Base-by-base conservation (phyloP, 2,329 filamentous ascomycete genomes). In the Coniochaeta pulveracea region DNA sequence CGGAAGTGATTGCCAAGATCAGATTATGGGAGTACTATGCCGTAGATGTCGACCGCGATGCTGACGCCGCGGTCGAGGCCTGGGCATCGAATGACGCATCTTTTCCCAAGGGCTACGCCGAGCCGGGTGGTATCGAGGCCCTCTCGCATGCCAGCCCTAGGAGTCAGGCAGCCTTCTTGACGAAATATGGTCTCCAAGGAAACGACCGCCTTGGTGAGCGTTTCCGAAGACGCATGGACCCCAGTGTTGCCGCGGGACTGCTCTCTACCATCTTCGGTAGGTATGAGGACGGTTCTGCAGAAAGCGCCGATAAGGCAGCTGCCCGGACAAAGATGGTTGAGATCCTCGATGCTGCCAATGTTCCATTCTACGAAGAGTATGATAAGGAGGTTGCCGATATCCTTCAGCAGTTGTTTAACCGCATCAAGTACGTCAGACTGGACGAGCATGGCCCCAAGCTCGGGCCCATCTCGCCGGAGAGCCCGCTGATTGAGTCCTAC, bases 11-110 rank as follows among this genome's bases (percentile, higher is more conserved):
- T 48, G 72, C 73, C 17, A 69, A 74, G 25, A 74, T 89, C 39
- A 78, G 78, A 31, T 68, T 98, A 2, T 98, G 91, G 91, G 84
- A 98, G 52, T 98, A 80, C 60, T 98, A 95, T 51, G 76, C 81
- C 11, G 63, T 93, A 37, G 75, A 96, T 48, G 77, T 91, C 4
- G 76, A 89, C 37, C 65, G 72, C 19, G 75, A 89, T 49, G 69
- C 76, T 5, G 68, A 80, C 41, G 72, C 73, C 6, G 74, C 80
- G 21, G 55, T 91, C 3, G 67, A 81, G 26, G 69, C 77, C 1
- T 96, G 89, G 85, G 63, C 66, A 21, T 60, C 61, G 18, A 79
- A 76, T 14, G 60, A 74, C 29, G 60, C 69, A 30, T 64, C 63
- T 10, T 63, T 71, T 29, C 66, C 74, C 0, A 58, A 72, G 4